Conservation (phyloP, 2,329 filamentous ascomycete genomes). For the Penicillium sp. region DNA sequence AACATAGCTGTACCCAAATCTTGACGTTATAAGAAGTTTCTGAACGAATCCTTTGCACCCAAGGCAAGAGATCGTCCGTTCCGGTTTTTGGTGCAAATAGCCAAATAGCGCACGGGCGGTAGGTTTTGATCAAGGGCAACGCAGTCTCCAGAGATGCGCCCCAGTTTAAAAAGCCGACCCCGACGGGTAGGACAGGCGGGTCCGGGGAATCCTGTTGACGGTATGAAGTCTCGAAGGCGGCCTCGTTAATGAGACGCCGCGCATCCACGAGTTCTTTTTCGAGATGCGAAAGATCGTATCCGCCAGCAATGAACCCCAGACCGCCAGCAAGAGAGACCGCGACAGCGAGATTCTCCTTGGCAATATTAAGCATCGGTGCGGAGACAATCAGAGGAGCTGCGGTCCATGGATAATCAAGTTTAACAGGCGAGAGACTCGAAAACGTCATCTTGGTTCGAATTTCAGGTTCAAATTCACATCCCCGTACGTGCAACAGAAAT, state of each 20-base stretch:
- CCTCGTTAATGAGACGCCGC: slow-evolving; percentile 20
- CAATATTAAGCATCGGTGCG: slow-evolving; percentile 67
- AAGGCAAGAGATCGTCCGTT: slow-evolving; percentile 24
- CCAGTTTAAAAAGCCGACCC: slow-evolving; percentile 40
- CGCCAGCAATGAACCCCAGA: slow-evolving; percentile 56
- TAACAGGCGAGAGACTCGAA: too few species aligned
- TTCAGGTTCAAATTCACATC: too few species aligned
- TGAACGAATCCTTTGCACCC: slow-evolving; percentile 38
- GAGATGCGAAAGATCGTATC: slow-evolving; percentile 42
- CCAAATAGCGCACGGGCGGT: slow-evolving; percentile 38
- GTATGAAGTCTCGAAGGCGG: slow-evolving; percentile 2
- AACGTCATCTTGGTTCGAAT: too few species aligned
- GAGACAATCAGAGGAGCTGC: slow-evolving; percentile 55
- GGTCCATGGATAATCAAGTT: slow-evolving; percentile 59
- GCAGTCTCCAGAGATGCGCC: slow-evolving; percentile 27
- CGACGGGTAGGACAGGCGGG: slow-evolving; percentile 29
- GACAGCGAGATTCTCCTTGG: slow-evolving; percentile 53
- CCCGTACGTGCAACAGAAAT: too few species aligned
- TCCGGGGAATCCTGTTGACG: slow-evolving; percentile 14
- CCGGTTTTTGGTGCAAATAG: slow-evolving; percentile 39
- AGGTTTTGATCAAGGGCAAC: slow-evolving; percentile 26
- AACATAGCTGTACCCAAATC: slow-evolving; percentile 54
- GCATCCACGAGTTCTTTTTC: slow-evolving; percentile 28
- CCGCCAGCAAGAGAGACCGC: slow-evolving; percentile 56
- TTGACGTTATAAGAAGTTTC: slow-evolving; percentile 37